Evolutionary conservation across 176 grass and related monocot species (phyloP).

Genomic region (Tillandsia leiboldiana): DNA sequence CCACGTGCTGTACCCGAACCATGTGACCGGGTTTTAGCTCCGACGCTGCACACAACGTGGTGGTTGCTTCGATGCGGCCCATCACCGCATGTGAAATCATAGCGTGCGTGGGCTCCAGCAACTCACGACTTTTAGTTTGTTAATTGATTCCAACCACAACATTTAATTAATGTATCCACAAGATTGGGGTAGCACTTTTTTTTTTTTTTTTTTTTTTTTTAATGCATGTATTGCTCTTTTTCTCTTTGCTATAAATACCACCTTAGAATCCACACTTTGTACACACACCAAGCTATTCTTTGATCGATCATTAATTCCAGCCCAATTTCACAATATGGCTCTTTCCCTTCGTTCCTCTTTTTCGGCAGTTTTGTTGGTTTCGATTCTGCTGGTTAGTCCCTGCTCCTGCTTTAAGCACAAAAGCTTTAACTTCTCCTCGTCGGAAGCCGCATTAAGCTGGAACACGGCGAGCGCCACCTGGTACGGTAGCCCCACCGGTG

Average conservation of each 20-base stretch:
- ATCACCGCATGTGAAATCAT: slow-evolving; percentile 28
- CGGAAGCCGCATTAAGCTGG: background rate
- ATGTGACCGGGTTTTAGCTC: slow-evolving; percentile 2
- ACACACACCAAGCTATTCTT: background rate
- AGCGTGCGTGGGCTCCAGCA: background rate
- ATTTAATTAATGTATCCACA: background rate
- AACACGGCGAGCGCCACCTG: slow-evolving; percentile 32
- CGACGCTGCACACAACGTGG: slow-evolving; percentile 24
- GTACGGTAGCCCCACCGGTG: slow-evolving; percentile 52
- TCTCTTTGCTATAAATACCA: no score
- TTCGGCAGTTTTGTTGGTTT: background rate
- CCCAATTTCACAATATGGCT: background rate
- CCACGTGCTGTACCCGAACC: slow-evolving; percentile 19
- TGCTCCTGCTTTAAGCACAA: slow-evolving; percentile 4
- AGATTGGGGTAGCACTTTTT: no score
- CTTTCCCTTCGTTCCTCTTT: background rate
- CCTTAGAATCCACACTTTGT: background rate
- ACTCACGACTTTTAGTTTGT: background rate
- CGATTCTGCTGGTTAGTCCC: background rate
- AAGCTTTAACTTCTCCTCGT: background rate
- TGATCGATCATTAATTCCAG: background rate
- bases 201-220: no score
- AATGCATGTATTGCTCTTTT: no score
- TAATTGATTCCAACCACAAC: background rate
- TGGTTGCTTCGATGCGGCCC: slow-evolving; percentile 13